Base-by-base conservation (phyloP, 371 early-diverging fungal species). In the Parasitella parasitica region DNA sequence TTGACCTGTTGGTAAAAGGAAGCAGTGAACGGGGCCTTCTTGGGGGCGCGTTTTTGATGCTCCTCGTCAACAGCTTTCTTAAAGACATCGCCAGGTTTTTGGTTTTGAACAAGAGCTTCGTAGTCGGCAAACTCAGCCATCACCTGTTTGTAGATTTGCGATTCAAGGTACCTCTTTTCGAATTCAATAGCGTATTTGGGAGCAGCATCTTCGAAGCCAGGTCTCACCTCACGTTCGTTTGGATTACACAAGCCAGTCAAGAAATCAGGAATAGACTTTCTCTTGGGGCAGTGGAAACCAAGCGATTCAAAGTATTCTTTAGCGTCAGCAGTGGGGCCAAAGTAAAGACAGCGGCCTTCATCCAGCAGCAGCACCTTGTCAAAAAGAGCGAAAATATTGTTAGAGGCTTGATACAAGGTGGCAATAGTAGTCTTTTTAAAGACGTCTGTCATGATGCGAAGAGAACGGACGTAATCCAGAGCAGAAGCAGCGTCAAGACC, bases 401-500 rank as follows among this genome's bases (percentile, higher is more conserved):
- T 84, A 1, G 82, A 81, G n/a, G 87, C 84, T 69, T 89, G 89
- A 63, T 86, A 86, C 26, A 86, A 70, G 28, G 80, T 79, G 6
- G 78, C 76, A 46, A 85, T 60, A 6, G 86, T 82, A 18, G 87
- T 76, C 54, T 84, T 85, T 48, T 86, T 80, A 55, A 76, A 61
- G 4, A 80, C 71, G 26, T 85, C 82, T 1, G 82, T 79, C 67
- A 77, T 73, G 54, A 83, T 77, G 59, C 83, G 82, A 30, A 89
- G 76, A 36, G 82, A 78, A 49, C 81, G 69, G 16, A 87, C 71
- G 57, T 87, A 86, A 63, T 87, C 86, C 13, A 88, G 75, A 39
- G 94, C 92, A 24, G 89, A 90, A 49, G 90, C 86, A 15, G 90
- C 80, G 75, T 95, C 95, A 13, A 95, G 67, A 39, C 94, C 93